These are phyloP conservation scores for Persicaria tinctoria DNA, from an alignment of 148 eudicot genomes.

Conservation along the genomic window DNA sequence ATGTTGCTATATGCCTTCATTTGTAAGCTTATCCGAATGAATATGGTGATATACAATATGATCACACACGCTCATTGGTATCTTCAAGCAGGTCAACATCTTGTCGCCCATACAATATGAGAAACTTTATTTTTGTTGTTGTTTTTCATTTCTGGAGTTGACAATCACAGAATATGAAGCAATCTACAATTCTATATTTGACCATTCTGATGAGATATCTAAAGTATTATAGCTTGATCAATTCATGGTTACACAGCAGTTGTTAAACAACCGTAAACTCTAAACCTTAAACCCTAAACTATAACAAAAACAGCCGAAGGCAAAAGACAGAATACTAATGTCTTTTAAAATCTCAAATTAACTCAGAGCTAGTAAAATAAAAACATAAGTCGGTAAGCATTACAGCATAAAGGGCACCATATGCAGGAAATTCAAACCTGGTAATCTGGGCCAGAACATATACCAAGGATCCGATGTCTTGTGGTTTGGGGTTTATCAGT, in stretches of 20 bases:
- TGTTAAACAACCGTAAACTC: too few relatives aligned
- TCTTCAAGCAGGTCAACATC: too few relatives aligned
- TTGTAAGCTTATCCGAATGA: conserved; percentile 1
- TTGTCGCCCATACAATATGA: too few relatives aligned
- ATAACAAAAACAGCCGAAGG: background rate
- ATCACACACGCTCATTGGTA: too few relatives aligned
- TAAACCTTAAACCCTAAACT: background rate
- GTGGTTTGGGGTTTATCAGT: conserved; percentile 99
- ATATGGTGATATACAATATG: background rate
- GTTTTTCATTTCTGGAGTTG: too few relatives aligned
- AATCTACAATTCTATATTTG: background rate
- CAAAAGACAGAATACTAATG: background rate
- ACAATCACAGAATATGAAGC: background rate
- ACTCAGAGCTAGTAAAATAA: background rate
- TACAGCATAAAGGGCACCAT: conserved; percentile 12
- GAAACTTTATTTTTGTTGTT: too few relatives aligned
- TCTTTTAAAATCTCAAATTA: background rate
- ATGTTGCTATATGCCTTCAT: background rate
- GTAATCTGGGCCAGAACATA: conserved; percentile 79
- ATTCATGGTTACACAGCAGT: background rate
- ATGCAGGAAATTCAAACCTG: conserved; percentile 61
- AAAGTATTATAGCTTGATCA: background rate
- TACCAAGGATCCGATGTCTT: conserved; percentile 92
- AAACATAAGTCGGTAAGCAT: background rate
- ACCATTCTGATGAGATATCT: background rate